Evolutionary conservation across 768 basidiomycete species (phyloP).

Genomic region (Hericium erinaceus): DNA sequence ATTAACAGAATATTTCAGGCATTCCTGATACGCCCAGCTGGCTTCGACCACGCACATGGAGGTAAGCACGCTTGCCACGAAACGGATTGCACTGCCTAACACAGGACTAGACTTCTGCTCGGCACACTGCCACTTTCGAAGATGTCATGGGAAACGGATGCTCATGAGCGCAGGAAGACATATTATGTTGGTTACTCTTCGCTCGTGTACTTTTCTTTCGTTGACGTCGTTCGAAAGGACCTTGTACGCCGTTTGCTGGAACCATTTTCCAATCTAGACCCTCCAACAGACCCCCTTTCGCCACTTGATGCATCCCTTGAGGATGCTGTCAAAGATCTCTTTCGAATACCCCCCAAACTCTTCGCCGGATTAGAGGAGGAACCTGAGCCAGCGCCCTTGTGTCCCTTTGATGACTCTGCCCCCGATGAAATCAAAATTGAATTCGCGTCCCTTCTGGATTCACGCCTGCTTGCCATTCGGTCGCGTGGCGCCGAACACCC

Average conservation of each 20-base stretch:
- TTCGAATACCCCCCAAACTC: constrained; percentile 12
- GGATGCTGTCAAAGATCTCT: constrained; percentile 11
- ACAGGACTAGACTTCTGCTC: constrained; percentile 44
- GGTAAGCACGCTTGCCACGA: constrained; percentile 32
- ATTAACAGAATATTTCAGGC: constrained; percentile 29
- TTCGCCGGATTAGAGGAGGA: constrained; percentile 10
- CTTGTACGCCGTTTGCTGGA: constrained; percentile 55
- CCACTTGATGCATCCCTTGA: constrained; percentile 12
- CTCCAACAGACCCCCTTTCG: constrained; percentile 7
- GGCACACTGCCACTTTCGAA: constrained; percentile 52
- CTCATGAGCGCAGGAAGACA: constrained; percentile 49
- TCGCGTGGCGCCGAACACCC: constrained; percentile 15
- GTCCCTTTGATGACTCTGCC: constrained; percentile 10
- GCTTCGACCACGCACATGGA: constrained; percentile 73
- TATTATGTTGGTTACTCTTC: constrained; percentile 53
- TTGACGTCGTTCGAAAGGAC: constrained; percentile 34
- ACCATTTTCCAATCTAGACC: constrained; percentile 36
- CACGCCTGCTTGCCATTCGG: constrained; percentile 39
- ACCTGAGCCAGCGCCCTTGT: constrained; percentile 5
- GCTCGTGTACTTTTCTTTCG: constrained; percentile 1
- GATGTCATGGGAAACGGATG: constrained; percentile 48
- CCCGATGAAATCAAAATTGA: constrained; percentile 9
- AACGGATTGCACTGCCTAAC: not conserved
- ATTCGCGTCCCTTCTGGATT: constrained; percentile 44
- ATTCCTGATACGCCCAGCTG: constrained; percentile 67